Base-by-base conservation (phyloP, 345 rosid genomes). In the Turnera subulata region DNA sequence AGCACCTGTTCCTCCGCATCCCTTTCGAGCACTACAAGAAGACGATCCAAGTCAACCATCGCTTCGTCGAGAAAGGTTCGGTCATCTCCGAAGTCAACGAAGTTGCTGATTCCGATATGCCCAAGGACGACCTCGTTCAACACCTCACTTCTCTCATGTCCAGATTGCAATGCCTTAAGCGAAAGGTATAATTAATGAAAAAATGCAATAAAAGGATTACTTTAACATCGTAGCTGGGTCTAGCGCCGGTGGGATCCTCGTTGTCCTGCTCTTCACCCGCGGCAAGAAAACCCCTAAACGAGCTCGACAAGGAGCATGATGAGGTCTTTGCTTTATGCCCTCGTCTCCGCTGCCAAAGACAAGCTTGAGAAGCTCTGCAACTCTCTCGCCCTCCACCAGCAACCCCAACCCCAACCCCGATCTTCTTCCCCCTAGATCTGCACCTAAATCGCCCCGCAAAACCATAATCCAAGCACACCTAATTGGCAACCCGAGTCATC, bases 1-100 rank as follows among this genome's bases (percentile, higher is more conserved):
- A 90, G 76, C 96, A 93, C 78, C 97, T 89, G 65, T 78, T 90
- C 65, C 78, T 87, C 64, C 81, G 97, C 18, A 96, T 89, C 17
- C 99, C 99, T 6, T 93, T 89, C 78, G 99, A 93, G 78, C 87
- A 87, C 76, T 89, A 82, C 83, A 89, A 85, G 82, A 93, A 89
- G 70, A 80, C 88, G 79, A 89, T 85, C 75, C 91, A 97, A 50
- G 58, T 85, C 33, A 87, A 89, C 76, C 90, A 89, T 67, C 86
- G 99, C 4, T 60, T 56, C 45, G 66, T 80, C 29, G 97, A 89
- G 84, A 93, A 93, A 62, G 99, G 77, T 93, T 62, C 92, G 39
- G 86, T 93, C 35, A 70, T 87, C 2, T 79, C 92, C 42, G 69
- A 74, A 63, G 84, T 88, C 62, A 61, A 66, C 12, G 92, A 80